Percentiles rank a stretch among this genome's conserved stretches.
phyloP scores from a whole-genome alignment of 179 eudicot genomes.

The Gypsophila paniculata region DNA sequence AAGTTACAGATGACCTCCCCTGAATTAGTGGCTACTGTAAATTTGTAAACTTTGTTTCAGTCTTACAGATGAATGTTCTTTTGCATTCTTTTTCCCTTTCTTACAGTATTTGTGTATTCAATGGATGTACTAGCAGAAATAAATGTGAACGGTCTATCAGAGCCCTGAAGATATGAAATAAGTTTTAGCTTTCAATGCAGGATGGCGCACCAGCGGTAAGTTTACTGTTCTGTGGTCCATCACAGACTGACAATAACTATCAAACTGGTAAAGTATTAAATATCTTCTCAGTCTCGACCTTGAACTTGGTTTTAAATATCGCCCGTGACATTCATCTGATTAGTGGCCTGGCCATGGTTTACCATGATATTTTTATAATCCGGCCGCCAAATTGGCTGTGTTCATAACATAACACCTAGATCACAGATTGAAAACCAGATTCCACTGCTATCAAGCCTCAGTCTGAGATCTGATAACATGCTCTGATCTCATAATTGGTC shows the following conservation, averaged over 20 bases:
- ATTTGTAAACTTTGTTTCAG: neutral
- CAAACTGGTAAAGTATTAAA: neutral
- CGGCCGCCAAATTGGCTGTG: too few relatives aligned
- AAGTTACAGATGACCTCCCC: neutral
- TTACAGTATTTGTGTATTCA: neutral
- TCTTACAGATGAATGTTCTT: neutral
- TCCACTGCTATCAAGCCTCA: too few relatives aligned
- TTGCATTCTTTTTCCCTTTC: neutral
- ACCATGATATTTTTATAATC: neutral
- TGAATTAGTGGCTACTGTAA: neutral
- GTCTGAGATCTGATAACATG: neutral
- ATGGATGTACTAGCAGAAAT: constrained; percentile 3
- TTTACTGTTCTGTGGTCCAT: constrained; percentile 13
- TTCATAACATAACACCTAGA: too few relatives aligned
- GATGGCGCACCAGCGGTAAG: constrained; percentile 9
- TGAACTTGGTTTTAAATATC: neutral
- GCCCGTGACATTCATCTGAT: neutral
- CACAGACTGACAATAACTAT: constrained; percentile 6
- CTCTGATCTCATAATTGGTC: neutral
- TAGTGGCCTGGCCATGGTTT: neutral
- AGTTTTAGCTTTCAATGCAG: constrained; percentile 25
- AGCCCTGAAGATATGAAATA: constrained; percentile 4
- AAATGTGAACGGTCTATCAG: neutral
- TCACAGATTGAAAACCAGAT: neutral
- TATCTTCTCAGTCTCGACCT: neutral